Conservation (phyloP, 1,139 yeast species). For the Geotrichum siamense region DNA sequence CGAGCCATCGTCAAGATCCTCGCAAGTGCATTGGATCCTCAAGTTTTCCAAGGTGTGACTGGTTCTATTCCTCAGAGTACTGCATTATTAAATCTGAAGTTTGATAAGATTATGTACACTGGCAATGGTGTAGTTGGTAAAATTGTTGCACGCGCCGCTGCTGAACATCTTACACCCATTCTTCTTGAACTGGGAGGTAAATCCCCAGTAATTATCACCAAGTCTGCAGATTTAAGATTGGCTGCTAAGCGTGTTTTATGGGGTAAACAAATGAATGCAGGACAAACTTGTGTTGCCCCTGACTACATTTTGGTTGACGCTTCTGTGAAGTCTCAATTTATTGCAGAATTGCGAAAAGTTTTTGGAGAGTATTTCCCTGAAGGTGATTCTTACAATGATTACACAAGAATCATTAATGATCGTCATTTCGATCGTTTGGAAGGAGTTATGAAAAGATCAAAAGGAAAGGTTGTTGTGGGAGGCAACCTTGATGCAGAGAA, state of each 20-base stretch:
- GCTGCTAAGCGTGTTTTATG: slow-evolving; percentile 66
- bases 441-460: slow-evolving; percentile 43
- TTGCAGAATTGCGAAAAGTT: slow-evolving; percentile 40
- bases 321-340: slow-evolving; percentile 48
- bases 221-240: slow-evolving; percentile 40
- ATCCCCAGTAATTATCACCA: slow-evolving; percentile 69
- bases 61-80: slow-evolving; percentile 73
- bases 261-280: slow-evolving; percentile 77
- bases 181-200: slow-evolving; percentile 87
- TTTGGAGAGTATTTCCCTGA: slow-evolving; percentile 45
- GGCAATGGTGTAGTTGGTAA: slow-evolving; percentile 75
- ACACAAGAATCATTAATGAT: slow-evolving; percentile 57
- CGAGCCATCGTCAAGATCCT: slow-evolving; percentile 49
- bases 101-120: slow-evolving; percentile 81
- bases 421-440: slow-evolving; percentile 50
- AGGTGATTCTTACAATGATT: slow-evolving; percentile 36
- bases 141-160: slow-evolving; percentile 73
- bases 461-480: slow-evolving; percentile 53
- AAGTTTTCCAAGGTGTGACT: slow-evolving; percentile 53
- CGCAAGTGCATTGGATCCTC: slow-evolving; percentile 46
- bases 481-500: slow-evolving; percentile 42
- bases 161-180: slow-evolving; percentile 73
- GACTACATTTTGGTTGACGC: slow-evolving; percentile 71
- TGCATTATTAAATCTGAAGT: slow-evolving; percentile 55
- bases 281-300: slow-evolving; percentile 86